phyloP scores from a whole-genome alignment of 2,329 filamentous ascomycete species.

The Dactylonectria macrodidyma region DNA sequence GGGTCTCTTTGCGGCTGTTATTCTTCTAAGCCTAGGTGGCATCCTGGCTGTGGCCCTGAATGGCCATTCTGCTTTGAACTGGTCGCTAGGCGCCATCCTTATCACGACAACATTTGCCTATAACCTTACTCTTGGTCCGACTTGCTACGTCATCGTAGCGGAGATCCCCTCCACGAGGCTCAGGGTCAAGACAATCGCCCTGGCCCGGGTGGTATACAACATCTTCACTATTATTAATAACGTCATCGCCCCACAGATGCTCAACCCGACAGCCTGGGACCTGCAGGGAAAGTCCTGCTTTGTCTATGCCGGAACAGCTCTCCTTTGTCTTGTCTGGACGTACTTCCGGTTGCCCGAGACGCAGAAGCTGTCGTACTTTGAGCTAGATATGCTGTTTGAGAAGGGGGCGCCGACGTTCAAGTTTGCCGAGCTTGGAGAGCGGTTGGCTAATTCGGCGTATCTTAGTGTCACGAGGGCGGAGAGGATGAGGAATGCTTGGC shows the following conservation, averaged over 20 bases:
- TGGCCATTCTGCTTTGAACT: constrained; percentile 60
- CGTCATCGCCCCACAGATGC: constrained; percentile 30
- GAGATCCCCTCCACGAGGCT: constrained; percentile 83
- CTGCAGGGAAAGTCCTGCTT: constrained; percentile 36
- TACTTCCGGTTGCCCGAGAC: constrained; percentile 58
- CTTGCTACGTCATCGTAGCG: constrained; percentile 85
- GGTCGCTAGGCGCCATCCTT: constrained; percentile 79
- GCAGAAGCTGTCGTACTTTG: not conserved
- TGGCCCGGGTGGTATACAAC: constrained; percentile 69
- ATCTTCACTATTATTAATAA: constrained; percentile 20
- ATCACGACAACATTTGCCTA: constrained; percentile 83
- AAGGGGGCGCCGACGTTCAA: not conserved
- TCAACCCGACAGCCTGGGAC: constrained; percentile 40
- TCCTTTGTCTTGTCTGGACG: constrained; percentile 58
- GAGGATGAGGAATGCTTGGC: too few relatives aligned
- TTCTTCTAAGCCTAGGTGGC: constrained; percentile 83
- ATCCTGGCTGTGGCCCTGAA: constrained; percentile 75
- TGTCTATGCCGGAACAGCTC: constrained; percentile 50
- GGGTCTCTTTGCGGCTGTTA: constrained; percentile 76
- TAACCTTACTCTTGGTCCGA: constrained; percentile 84
- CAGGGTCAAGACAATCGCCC: constrained; percentile 87
- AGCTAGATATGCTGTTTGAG: constrained; percentile 15
- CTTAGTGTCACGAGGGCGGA: too few relatives aligned
- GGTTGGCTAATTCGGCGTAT: too few relatives aligned
- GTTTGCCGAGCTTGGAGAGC: too few relatives aligned